Evolutionary conservation across 805 yeast species (phyloP), one percentile per base, ranked within the genome.

Genomic region (Kluyveromyces lactis): DNA sequence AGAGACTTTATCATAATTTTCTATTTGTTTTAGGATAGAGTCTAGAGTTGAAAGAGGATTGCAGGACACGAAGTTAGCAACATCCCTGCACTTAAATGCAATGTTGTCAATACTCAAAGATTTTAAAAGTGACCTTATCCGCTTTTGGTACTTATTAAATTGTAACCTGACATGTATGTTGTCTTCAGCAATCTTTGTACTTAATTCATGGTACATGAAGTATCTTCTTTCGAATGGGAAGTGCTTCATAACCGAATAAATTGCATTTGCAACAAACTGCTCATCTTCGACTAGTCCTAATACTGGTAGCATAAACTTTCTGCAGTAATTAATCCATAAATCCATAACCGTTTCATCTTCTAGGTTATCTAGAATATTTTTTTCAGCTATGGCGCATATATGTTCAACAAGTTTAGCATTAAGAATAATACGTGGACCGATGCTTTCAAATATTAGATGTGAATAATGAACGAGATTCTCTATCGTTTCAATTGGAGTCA

Each of bases 1-100:
- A 33, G 81, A 82, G 46, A 90, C 72, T 53, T 90, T 90, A 53
- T 83, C 95, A 55, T 90, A 90, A 64, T 92, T 86, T 59, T 90
- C 97, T 46, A 90, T 77, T 53, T 86, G 96, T 33, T 77, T 76
- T 9, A 89, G 68, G 33, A 85, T 71, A 0, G 84, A 79, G 17
- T 74, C 63, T 32, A 89, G 73, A 11, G 87, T 76, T 2, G 94
- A 81, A 15, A 87, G 55, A 2, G 97, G 97, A 55, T 86, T 86
- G 1, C 82, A 63, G 43, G 76, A 79, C 16, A 87, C 73, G 10
- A 86, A 68, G 47, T 79, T 78, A 0, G 94, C 81, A 18, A 90
- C 63, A 33, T 75, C 68, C 44, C 87, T 69, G 74, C 81, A 81
- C 73, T 84, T 80, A 17, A 76, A 73, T 18, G 71, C 67, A 1